Evolutionary conservation across 1,284 basidiomycete genomes (phyloP).

Genomic region (Cutaneotrichosporon dermatis): DNA sequence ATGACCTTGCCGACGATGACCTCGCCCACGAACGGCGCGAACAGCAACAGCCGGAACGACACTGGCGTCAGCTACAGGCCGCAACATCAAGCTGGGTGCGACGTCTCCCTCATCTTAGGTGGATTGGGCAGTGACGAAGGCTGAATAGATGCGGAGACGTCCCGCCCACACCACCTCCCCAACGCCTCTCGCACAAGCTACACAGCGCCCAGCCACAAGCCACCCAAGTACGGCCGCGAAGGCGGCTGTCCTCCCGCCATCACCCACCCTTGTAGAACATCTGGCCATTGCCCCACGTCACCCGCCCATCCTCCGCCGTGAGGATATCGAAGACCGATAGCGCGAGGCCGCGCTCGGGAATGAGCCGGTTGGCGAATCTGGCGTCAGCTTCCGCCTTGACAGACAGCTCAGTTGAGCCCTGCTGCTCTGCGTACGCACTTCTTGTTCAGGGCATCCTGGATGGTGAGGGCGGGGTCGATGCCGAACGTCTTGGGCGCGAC

Average conservation of each 20-base stretch:
- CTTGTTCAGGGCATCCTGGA: slow-evolving; percentile 46
- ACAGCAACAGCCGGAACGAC: slow-evolving; percentile 81
- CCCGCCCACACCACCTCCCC: no score
- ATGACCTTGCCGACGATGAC: slow-evolving; percentile 84
- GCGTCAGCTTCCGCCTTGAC: slow-evolving; percentile 4
- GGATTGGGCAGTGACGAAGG: no score
- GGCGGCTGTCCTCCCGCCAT: no score
- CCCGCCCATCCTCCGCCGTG: slow-evolving; percentile 81
- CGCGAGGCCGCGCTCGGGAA: slow-evolving; percentile 88
- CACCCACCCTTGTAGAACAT: slow-evolving; percentile 84
- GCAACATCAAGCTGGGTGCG: no score
- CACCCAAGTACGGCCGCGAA: no score
- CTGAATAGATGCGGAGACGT: no score
- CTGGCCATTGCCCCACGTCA: slow-evolving; percentile 90
- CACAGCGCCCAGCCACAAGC: no score
- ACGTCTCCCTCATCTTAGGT: no score
- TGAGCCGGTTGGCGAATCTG: slow-evolving; percentile 87
- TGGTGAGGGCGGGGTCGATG: slow-evolving; percentile 38
- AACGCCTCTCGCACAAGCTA: no score
- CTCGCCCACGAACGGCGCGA: slow-evolving; percentile 85
- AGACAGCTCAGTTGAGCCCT: no score
- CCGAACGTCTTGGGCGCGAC: slow-evolving; percentile 46
- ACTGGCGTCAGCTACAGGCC: slow-evolving; percentile 53
- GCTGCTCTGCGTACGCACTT: slow-evolving; percentile 30
- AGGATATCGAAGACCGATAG: slow-evolving; percentile 82